phyloP scores from a whole-genome alignment of 345 rosid species.

The Euphorbia tirucalli region DNA sequence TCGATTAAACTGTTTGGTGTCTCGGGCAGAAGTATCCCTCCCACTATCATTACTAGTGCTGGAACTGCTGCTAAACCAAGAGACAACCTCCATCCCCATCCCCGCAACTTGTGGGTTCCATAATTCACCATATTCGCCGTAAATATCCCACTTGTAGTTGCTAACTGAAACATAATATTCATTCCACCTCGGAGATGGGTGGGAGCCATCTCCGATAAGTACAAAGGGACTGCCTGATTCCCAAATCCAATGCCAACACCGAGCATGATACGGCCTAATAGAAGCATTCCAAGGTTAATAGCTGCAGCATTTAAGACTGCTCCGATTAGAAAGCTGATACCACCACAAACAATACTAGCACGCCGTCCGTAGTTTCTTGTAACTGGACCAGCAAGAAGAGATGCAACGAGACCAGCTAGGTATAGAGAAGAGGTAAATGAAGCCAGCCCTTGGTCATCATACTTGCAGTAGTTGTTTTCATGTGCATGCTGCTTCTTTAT shows the following conservation, averaged over 20 bases:
- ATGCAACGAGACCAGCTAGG: constrained; percentile 81
- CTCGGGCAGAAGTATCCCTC: constrained; percentile 73
- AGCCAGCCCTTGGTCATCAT: constrained; percentile 68
- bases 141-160: constrained; percentile 83
- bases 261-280: constrained; percentile 77
- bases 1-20: constrained; percentile 92
- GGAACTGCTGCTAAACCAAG: constrained; percentile 86
- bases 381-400: constrained; percentile 74
- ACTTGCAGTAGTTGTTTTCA: constrained; percentile 95
- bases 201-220: constrained; percentile 93
- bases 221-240: constrained; percentile 90
- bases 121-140: constrained; percentile 89
- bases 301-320: constrained; percentile 73
- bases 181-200: constrained; percentile 88
- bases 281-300: constrained; percentile 67
- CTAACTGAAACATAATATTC: constrained; percentile 93
- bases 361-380: constrained; percentile 80
- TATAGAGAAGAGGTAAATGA: constrained; percentile 89
- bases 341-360: constrained; percentile 79
- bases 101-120: constrained; percentile 71
- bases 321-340: constrained; percentile 71
- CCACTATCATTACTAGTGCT: constrained; percentile 73
- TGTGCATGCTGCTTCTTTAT: constrained; percentile 62
- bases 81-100: constrained; percentile 98
- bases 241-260: constrained; percentile 97